Evolutionary conservation across 1,139 yeast genomes (phyloP), one percentile per base, ranked within the genome.

Genomic region (Lodderomyces jiufengensis): DNA sequence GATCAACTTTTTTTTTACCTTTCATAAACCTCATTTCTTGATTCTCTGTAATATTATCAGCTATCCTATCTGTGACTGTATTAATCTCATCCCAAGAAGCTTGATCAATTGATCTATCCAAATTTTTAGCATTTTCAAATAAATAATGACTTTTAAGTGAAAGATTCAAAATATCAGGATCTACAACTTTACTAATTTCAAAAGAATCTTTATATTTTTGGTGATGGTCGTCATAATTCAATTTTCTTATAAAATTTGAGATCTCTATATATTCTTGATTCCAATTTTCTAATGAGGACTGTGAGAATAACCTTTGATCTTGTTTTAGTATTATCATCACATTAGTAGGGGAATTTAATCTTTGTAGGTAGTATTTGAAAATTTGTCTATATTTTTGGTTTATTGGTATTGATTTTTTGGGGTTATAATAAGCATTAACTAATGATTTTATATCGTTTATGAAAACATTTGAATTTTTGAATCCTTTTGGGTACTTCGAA

Each of bases 301-400:
- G 56, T 2, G 66, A 54, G 38, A 64, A 57, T 10, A 69, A 52
- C 12, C 55, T 40, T 27, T 60, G 53, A 22, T 46, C 47, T 38
- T 62, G 66, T 34, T 51, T 52, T 5, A 68, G 45, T 5, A 69
- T 43, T 11, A 69, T 41, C 3, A 60, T 43, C 5, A 68, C 47
- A 1, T 74, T 74, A 0, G 71, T 25, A 5, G 11, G 52, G n/a
- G 44, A 31, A 4, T 42, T 31, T 5, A 68, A 42, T 16, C 60
- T 47, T 24, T 55, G 47, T 9, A 44, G 42, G 43, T 51, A 65
- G 70, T 68, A 67, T 25, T 44, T 42, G 44, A 52, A 56, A 9
- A 63, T 50, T 10, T 56, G 52, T 16, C 38, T 38, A 5, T 41
- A 24, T 10, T 45, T 29, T 3, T 32, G 24, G 8, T 38, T 37